Evolutionary conservation across 2,329 filamentous ascomycete genomes (phyloP).

Genomic region (Volutella citrinella): DNA sequence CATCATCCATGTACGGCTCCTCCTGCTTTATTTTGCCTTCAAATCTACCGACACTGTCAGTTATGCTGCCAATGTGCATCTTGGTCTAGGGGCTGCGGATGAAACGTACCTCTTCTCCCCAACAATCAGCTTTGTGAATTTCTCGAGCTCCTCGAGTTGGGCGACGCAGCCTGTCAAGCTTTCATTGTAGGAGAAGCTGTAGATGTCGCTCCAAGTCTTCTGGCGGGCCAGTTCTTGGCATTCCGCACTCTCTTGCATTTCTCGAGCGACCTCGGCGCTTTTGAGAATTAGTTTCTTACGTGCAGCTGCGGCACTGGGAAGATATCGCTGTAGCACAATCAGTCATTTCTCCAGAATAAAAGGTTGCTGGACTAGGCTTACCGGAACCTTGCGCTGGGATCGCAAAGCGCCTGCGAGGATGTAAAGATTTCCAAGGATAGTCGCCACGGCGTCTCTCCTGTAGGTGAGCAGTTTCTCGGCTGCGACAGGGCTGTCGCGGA

Average conservation of each 20-base stretch:
- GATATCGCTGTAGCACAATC: constrained; percentile 39
- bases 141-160: constrained; percentile 52
- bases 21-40: constrained; percentile 32
- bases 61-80: background rate
- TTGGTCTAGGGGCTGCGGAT: background rate
- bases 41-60: constrained; percentile 27
- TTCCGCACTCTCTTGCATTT: constrained; percentile 22
- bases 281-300: constrained; percentile 49
- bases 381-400: constrained; percentile 47
- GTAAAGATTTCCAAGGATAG: constrained; percentile 56
- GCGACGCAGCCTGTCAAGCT: constrained; percentile 53
- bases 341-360: background rate
- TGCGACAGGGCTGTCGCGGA: constrained; percentile 48
- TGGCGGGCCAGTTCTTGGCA: constrained; percentile 28
- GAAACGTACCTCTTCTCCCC: constrained; percentile 47
- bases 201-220: constrained; percentile 54
- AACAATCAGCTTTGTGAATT: constrained; percentile 55
- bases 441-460: constrained; percentile 55
- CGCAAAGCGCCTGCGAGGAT: constrained; percentile 54
- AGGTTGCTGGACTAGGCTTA: constrained; percentile 22
- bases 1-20: constrained; percentile 20
- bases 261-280: constrained; percentile 45
- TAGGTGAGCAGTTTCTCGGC: constrained; percentile 47
- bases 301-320: constrained; percentile 53
- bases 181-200: constrained; percentile 53